A percentile compares a stretch with the other conserved stretches of the same genome.
Conservation (phyloP, 2,329 filamentous ascomycete species). For the Fusarium sulawesiense region DNA sequence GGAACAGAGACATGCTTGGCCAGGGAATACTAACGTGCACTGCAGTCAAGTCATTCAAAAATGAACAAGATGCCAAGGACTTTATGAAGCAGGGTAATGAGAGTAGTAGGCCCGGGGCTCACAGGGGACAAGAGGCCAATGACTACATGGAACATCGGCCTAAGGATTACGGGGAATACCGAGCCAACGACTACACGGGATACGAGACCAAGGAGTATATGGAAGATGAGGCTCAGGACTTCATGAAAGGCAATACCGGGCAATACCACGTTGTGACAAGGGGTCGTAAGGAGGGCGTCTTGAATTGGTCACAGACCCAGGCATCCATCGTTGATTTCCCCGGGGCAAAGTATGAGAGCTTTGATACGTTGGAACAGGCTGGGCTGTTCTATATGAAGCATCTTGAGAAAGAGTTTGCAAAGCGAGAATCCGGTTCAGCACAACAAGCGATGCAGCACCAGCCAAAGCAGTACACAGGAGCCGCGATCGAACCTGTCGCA, state of each 20-base stretch:
- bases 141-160: background rate
- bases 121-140: background rate
- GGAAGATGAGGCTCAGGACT: slow-evolving; percentile 11
- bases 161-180: background rate
- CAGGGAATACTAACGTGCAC: background rate
- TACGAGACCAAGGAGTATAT: background rate
- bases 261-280: slow-evolving; percentile 72
- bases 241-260: slow-evolving; percentile 55
- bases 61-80: slow-evolving; percentile 78
- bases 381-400: slow-evolving; percentile 58
- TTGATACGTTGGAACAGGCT: slow-evolving; percentile 76
- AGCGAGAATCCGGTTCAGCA: slow-evolving; percentile 51
- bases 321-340: slow-evolving; percentile 80
- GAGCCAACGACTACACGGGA: background rate
- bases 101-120: slow-evolving; percentile 58
- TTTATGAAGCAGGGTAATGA: slow-evolving; percentile 65
- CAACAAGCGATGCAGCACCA: background rate
- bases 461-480: slow-evolving; percentile 34
- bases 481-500: slow-evolving; percentile 32
- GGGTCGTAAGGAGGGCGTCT: slow-evolving; percentile 69
- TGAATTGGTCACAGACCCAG: slow-evolving; percentile 75
- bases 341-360: slow-evolving; percentile 76
- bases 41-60: slow-evolving; percentile 82
- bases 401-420: slow-evolving; percentile 71
- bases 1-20: background rate